phyloP scores from a whole-genome alignment of 352 stramenopile genomes.

The Blastocystis sp. region DNA sequence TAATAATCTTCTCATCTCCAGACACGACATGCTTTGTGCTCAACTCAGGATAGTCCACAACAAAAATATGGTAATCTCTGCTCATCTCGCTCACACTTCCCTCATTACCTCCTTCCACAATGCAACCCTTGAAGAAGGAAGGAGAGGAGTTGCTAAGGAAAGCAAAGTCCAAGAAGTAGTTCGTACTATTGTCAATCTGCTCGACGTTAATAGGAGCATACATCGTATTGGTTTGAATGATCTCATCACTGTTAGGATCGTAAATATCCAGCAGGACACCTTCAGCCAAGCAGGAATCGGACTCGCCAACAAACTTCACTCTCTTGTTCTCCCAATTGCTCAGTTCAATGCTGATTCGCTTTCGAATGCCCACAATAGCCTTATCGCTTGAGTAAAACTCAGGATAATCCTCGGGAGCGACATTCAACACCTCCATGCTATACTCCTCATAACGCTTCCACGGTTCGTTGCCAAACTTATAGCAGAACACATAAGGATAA shows the following conservation, averaged over 20 bases:
- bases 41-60: neutral
- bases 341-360: neutral
- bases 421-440: neutral
- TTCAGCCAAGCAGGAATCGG: neutral
- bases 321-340: neutral
- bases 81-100: neutral
- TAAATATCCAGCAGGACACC: neutral
- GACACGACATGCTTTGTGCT: conserved; percentile 1
- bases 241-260: neutral
- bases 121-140: conserved; percentile 38
- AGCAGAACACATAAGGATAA: conserved; percentile 6
- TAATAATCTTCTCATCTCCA: conserved; percentile 2
- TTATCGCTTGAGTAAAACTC: conserved; percentile 38
- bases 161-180: conserved; percentile 2
- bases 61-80: neutral
- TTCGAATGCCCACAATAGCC: conserved; percentile 2
- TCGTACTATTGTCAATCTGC: neutral
- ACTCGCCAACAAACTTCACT: conserved; percentile 8
- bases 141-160: conserved; percentile 31
- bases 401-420: conserved; percentile 25
- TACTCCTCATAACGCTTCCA: conserved; percentile 46
- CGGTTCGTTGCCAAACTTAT: conserved; percentile 16
- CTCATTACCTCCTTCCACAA: conserved; percentile 19
- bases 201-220: neutral
- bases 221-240: neutral